Evolutionary conservation across 2,329 filamentous ascomycete species (phyloP).

Genomic region (Nannizziopsis barbatae): DNA sequence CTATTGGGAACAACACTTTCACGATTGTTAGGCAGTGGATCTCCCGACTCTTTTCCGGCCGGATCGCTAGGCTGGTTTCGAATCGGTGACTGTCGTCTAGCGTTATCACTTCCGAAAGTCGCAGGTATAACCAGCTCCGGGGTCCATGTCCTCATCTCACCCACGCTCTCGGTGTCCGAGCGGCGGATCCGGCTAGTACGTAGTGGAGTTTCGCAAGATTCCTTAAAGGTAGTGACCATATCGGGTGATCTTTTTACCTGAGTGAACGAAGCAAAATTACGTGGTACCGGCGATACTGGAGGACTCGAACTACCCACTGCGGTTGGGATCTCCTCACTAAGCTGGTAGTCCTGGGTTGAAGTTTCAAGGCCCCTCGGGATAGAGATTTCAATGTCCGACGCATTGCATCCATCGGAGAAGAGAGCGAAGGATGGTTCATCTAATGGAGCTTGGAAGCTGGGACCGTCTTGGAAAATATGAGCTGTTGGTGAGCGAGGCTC

Average conservation of each 20-base stretch:
- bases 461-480: too few species aligned
- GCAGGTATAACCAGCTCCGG: slow-evolving; percentile 13
- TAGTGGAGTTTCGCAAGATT: neutral
- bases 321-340: neutral
- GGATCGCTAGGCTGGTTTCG: neutral
- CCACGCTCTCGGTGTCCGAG: neutral
- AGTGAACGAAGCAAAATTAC: slow-evolving; percentile 10
- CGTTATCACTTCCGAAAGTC: slow-evolving; percentile 8
- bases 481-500: too few species aligned
- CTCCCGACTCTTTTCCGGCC: neutral
- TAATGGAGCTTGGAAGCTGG: too few species aligned
- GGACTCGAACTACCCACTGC: slow-evolving; percentile 8
- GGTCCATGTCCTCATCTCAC: neutral
- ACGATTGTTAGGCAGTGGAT: neutral
- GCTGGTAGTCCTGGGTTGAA: slow-evolving; percentile 8
- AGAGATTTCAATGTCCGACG: slow-evolving; percentile 12
- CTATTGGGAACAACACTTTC: neutral
- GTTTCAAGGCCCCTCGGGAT: slow-evolving; percentile 7
- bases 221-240: neutral
- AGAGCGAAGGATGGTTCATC: neutral
- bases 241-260: slow-evolving; percentile 13
- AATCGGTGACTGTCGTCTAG: neutral
- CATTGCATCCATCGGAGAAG: neutral
- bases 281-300: neutral
- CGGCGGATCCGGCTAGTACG: neutral